phyloP scores from a whole-genome alignment of 352 stramenopile genomes.

The Phytophthora cryptogea region DNA sequence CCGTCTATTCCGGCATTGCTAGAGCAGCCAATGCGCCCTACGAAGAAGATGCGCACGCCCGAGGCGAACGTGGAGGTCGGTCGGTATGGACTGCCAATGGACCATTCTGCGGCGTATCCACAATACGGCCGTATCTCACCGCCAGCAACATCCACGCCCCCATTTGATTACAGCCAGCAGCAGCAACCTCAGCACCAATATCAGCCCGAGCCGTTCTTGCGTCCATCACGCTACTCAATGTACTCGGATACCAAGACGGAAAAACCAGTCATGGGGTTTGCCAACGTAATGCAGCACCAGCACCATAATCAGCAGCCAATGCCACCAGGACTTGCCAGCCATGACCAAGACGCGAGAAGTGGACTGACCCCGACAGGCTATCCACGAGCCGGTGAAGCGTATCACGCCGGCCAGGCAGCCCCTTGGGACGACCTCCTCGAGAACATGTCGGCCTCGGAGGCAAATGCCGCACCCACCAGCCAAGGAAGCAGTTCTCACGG shows the following conservation, averaged over 20 bases:
- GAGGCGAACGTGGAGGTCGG: slow-evolving; percentile 34
- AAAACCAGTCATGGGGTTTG: slow-evolving; percentile 26
- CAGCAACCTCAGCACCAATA: slow-evolving; percentile 30
- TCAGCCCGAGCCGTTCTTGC: slow-evolving; percentile 26
- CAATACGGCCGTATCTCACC: slow-evolving; percentile 36
- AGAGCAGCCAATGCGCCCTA: slow-evolving; percentile 32
- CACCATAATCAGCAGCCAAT: slow-evolving; percentile 26
- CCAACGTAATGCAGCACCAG: slow-evolving; percentile 29
- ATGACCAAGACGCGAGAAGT: slow-evolving; percentile 27
- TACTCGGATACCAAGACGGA: slow-evolving; percentile 31
- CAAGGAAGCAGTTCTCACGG: slow-evolving; percentile 32
- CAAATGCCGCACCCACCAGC: slow-evolving; percentile 20
- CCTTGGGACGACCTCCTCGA: slow-evolving; percentile 82
- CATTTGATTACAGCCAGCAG: slow-evolving; percentile 39
- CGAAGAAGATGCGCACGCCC: slow-evolving; percentile 62
- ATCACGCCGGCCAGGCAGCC: slow-evolving; percentile 25
- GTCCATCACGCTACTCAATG: slow-evolving; percentile 28
- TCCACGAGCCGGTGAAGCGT: slow-evolving; percentile 22
- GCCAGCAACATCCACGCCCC: slow-evolving; percentile 14
- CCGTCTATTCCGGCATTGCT: slow-evolving; percentile 36
- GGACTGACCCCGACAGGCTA: slow-evolving; percentile 19
- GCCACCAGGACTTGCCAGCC: slow-evolving; percentile 12
- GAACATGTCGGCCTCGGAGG: slow-evolving; percentile 58
- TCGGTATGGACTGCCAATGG: slow-evolving; percentile 32
- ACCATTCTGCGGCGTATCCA: slow-evolving; percentile 30